Evolutionary conservation across 1,139 yeast genomes (phyloP).

Genomic region (Magnusiomyces magnusii): DNA sequence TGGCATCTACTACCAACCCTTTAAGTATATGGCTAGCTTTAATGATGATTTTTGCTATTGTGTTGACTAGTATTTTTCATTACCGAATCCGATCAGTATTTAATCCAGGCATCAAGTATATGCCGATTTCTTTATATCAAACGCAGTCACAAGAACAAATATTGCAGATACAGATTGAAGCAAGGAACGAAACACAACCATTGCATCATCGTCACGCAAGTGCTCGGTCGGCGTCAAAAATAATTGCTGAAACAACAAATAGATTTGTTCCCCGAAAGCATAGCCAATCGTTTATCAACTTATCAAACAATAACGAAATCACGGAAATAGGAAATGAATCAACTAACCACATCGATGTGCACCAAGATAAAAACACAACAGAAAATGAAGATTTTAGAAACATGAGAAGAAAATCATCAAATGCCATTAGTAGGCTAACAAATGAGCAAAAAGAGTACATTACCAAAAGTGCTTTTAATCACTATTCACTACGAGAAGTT

Average conservation of each 20-base stretch:
- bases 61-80: conserved; percentile 16
- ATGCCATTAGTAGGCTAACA: conserved; percentile 14
- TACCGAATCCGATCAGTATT: conserved; percentile 13
- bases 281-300: not conserved
- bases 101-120: conserved; percentile 13
- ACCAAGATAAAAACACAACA: not conserved
- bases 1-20: conserved; percentile 41
- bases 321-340: not conserved
- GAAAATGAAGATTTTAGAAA: not conserved
- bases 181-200: not conserved
- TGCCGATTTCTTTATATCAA: conserved; percentile 12
- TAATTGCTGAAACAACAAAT: conserved; percentile 1
- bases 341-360: not conserved
- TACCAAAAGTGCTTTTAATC: conserved; percentile 25
- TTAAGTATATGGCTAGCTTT: conserved; percentile 21
- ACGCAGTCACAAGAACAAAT: not conserved
- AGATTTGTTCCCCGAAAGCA: conserved; percentile 2
- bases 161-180: not conserved
- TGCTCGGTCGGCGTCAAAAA: not conserved
- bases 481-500: conserved; percentile 26
- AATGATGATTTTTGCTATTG: conserved; percentile 14
- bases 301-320: conserved; percentile 2
- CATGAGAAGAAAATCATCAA: not conserved
- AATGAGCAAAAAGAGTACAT: conserved; percentile 22
- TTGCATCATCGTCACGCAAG: not conserved